A percentile compares a stretch with the other conserved stretches of the same genome.
Conservation (phyloP, 1,284 basidiomycete species). For the Volvariella surrecta region DNA sequence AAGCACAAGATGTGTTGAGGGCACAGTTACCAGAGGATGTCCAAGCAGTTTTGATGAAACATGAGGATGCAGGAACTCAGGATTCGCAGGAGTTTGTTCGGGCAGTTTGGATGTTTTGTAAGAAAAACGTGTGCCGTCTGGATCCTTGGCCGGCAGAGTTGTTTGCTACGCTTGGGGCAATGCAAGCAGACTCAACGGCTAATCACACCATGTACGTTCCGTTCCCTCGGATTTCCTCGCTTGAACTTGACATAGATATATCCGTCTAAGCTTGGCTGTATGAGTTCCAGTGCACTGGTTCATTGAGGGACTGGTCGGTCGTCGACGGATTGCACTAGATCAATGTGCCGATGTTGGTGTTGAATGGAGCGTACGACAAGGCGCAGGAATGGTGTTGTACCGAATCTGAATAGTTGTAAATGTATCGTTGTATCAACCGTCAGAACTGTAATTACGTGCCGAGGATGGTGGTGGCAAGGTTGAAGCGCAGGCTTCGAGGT, state of each 20-base stretch:
- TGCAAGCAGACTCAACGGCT: slow-evolving; percentile 38
- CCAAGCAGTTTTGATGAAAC: slow-evolving; percentile 32
- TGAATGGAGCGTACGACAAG: slow-evolving; percentile 44
- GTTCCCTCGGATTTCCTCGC: not conserved
- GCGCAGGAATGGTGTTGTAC: too few species aligned
- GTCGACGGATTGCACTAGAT: slow-evolving; percentile 35
- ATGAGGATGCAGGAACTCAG: slow-evolving; percentile 39
- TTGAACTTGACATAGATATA: not conserved
- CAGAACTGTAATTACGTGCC: too few species aligned
- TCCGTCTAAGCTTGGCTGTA: slow-evolving; percentile 36
- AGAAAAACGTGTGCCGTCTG: slow-evolving; percentile 34
- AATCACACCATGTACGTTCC: slow-evolving; percentile 27
- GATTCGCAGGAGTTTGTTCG: slow-evolving; percentile 35
- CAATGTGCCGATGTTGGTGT: slow-evolving; percentile 36
- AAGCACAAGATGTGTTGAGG: slow-evolving; percentile 23
- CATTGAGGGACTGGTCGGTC: slow-evolving; percentile 40
- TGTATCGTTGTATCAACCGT: too few species aligned
- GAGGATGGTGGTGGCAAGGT: too few species aligned
- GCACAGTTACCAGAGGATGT: slow-evolving; percentile 31
- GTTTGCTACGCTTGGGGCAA: slow-evolving; percentile 21
- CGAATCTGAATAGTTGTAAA: too few species aligned
- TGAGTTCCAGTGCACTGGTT: slow-evolving; percentile 39
- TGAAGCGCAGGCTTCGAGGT: too few species aligned
- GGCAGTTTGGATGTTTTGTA: slow-evolving; percentile 35
- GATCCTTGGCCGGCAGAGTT: slow-evolving; percentile 33